phyloP scores from a whole-genome alignment of 2,329 filamentous ascomycete genomes.

The Fusarium kyushuense region DNA sequence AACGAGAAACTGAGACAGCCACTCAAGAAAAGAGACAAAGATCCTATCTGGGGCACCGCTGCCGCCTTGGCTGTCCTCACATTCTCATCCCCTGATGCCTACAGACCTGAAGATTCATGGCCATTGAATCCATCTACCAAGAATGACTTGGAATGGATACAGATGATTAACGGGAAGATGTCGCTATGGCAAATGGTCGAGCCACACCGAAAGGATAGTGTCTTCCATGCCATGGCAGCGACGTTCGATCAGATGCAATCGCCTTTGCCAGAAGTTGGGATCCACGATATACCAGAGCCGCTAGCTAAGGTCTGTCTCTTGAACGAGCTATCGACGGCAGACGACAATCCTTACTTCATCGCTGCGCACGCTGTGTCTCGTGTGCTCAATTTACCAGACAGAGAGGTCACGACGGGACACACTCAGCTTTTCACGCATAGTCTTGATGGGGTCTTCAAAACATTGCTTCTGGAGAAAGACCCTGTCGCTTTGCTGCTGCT shows the following conservation, averaged over 20 bases:
- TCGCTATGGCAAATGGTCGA: constrained; percentile 52
- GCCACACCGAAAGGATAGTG: constrained; percentile 52
- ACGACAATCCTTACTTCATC: constrained; percentile 55
- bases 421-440: constrained; percentile 52
- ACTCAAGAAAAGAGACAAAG: constrained; percentile 53
- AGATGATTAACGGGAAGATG: constrained; percentile 53
- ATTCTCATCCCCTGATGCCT: constrained; percentile 56
- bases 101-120: constrained; percentile 50
- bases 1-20: constrained; percentile 53
- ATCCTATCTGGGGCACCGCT: constrained; percentile 62
- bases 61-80: constrained; percentile 56
- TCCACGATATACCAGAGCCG: constrained; percentile 42
- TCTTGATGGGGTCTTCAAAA: constrained; percentile 52
- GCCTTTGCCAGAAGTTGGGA: constrained; percentile 49
- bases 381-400: constrained; percentile 49
- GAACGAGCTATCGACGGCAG: constrained; percentile 49
- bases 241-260: constrained; percentile 54
- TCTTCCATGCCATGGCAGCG: constrained; percentile 51
- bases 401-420: constrained; percentile 47
- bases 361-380: constrained; percentile 54
- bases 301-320: constrained; percentile 47
- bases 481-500: constrained; percentile 56
- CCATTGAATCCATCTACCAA: constrained; percentile 46
- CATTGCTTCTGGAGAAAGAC: constrained; percentile 51
- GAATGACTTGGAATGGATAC: constrained; percentile 53